These are phyloP conservation scores for Zymoseptoria ardabiliae DNA, from an alignment of 2,329 filamentous ascomycete species.

Conservation along the genomic window DNA sequence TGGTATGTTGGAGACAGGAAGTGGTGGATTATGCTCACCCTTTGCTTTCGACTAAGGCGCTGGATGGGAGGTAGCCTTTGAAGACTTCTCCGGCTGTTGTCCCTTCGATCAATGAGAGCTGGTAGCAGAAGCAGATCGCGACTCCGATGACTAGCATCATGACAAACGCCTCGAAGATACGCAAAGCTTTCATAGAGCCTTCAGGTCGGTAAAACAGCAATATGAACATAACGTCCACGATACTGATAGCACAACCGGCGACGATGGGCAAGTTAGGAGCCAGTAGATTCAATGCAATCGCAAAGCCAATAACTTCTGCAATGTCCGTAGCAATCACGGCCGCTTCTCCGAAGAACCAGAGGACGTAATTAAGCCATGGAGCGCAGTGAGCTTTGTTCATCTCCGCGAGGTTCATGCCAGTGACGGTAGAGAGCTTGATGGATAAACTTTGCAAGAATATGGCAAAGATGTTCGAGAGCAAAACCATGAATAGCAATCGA, in stretches of 20 bases:
- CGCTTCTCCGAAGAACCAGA: slow-evolving; percentile 49
- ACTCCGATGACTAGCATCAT: slow-evolving; percentile 58
- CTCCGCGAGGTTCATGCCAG: slow-evolving; percentile 43
- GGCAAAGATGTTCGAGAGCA: slow-evolving; percentile 63
- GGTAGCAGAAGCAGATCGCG: slow-evolving; percentile 63
- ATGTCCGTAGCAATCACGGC: slow-evolving; percentile 55
- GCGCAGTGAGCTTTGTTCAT: slow-evolving; percentile 45
- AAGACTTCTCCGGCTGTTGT: slow-evolving; percentile 55
- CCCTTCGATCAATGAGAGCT: slow-evolving; percentile 55
- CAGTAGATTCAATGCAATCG: slow-evolving; percentile 61
- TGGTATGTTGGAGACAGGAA: not conserved
- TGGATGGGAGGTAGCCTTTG: slow-evolving; percentile 57
- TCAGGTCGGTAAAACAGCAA: slow-evolving; percentile 59
- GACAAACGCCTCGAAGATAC: slow-evolving; percentile 60
- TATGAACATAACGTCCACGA: slow-evolving; percentile 60
- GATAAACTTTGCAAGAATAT: slow-evolving; percentile 62
- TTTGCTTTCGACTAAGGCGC: slow-evolving; percentile 49
- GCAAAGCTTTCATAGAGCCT: slow-evolving; percentile 50
- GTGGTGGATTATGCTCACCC: slow-evolving; percentile 33
- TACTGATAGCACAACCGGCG: slow-evolving; percentile 61
- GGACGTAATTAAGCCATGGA: slow-evolving; percentile 46
- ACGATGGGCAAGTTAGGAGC: slow-evolving; percentile 55
- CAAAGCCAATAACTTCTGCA: slow-evolving; percentile 61
- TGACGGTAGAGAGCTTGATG: slow-evolving; percentile 50
- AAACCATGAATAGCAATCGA: slow-evolving; percentile 59